Evolutionary conservation across 2,329 filamentous ascomycete genomes (phyloP), one percentile per base, ranked within the genome.

Genomic region (Fusarium napiforme): DNA sequence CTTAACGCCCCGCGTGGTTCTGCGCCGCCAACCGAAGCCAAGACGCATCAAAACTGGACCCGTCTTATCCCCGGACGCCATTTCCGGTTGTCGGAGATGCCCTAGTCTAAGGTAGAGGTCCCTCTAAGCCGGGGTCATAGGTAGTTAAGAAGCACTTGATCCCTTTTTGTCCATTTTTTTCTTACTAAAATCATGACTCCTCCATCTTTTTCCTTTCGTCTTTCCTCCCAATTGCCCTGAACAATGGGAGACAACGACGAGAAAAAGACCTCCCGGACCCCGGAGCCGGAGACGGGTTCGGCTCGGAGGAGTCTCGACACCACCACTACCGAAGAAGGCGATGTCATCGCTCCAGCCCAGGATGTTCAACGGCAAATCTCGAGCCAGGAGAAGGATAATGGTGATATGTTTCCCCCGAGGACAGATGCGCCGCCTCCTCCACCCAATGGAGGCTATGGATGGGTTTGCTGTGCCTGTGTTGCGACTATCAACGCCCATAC

Each of bases 401-500:
- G 58, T 19, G 53, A 67, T n/a, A 67, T 66, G 43, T 58, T 67
- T 36, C 65, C 73, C 36, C 50, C 55, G 32, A 64, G 60, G 32
- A 60, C 61, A 43, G 61, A 76, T n/a, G 60, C 60, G 3, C 74
- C 79, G 16, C 74, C 77, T 15, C 79, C 80, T 1, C 86, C 88
- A 4, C 89, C 89, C 0, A 84, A 91, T 77, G 90, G 90, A 46
- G 90, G 90, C 19, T 92, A 91, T 72, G 85, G 84, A 36, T 86
- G 84, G 85, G 79, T 85, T 6, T 83, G 82, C 68, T 82, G 81
- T 7, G 76, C 77, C 18, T 81, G 80, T 64, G 80, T 82, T 23
- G 79, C 80, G 37, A 69, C 89, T 69, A 87, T 93, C 64, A 93
- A 93, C 78, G 89, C 87, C 12, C 92, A 94, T 78, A 93, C 92